Evolutionary conservation across 345 rosid genomes (phyloP).

Genomic region (Syzygium grande): DNA sequence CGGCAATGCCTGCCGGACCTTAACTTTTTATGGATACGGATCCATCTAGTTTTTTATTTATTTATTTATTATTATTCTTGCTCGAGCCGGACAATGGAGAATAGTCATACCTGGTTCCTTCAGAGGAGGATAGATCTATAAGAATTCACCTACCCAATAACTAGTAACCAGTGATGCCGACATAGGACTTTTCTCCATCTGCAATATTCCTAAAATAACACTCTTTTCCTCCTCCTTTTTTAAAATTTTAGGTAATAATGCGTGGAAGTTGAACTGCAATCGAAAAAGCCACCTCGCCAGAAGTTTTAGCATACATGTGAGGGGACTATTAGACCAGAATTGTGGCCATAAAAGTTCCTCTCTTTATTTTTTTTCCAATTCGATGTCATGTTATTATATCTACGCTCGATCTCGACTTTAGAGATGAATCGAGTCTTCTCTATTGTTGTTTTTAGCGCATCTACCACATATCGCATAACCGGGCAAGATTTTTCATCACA

Average conservation of each 20-base stretch:
- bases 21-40: background rate
- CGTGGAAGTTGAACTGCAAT: background rate
- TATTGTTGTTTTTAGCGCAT: background rate
- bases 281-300: background rate
- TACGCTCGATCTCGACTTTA: background rate
- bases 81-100: background rate
- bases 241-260: background rate
- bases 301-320: background rate
- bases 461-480: background rate
- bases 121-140: accelerated
- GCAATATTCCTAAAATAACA: background rate
- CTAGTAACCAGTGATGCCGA: background rate
- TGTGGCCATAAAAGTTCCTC: background rate
- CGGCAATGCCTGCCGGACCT: accelerated
- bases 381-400: background rate
- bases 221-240: accelerated
- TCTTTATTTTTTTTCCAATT: background rate
- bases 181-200: background rate
- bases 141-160: background rate
- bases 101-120: background rate
- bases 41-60: background rate
- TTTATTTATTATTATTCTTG: background rate
- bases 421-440: background rate
- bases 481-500: background rate
- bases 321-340: background rate